Percentiles rank a stretch among this genome's conserved stretches.
These are phyloP conservation scores for Lolium multiflorum DNA, from an alignment of 176 grass and related monocot species.

Conservation along the genomic window DNA sequence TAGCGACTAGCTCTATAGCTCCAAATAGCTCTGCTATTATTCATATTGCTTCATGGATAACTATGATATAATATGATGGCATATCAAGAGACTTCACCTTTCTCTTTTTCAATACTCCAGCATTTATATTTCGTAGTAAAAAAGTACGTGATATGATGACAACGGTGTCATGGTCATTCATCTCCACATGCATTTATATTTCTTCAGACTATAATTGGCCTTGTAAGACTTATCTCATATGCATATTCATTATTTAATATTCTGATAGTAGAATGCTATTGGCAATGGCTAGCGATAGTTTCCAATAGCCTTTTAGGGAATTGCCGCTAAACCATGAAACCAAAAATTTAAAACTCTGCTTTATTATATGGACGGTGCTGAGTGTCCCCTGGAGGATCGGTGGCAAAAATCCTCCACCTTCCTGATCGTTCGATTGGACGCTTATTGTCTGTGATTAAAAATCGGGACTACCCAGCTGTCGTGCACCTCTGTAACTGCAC, in stretches of 20 bases:
- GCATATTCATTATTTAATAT: slow-evolving; percentile 10
- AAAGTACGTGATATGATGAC: background rate
- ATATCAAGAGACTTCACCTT: background rate
- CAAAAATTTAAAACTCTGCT: background rate
- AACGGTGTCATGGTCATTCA: background rate
- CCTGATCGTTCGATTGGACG: too few relatives aligned
- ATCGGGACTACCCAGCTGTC: too few relatives aligned
- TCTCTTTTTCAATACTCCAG: background rate
- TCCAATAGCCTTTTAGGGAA: background rate
- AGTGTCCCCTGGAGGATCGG: too few relatives aligned
- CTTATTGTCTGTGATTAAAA: too few relatives aligned
- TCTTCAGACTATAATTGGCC: background rate
- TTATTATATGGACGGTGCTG: background rate
- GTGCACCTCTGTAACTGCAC: too few relatives aligned
- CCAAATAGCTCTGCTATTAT: background rate
- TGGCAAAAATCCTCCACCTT: too few relatives aligned
- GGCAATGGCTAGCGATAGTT: background rate
- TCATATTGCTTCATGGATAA: background rate
- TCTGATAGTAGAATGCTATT: background rate
- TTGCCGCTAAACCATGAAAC: background rate
- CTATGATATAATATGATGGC: background rate
- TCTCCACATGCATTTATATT: background rate
- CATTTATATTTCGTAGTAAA: background rate
- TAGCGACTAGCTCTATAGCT: background rate
- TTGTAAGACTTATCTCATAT: background rate